Conservation (phyloP, 2,329 filamentous ascomycete species). For the Juglanconis juglandina region DNA sequence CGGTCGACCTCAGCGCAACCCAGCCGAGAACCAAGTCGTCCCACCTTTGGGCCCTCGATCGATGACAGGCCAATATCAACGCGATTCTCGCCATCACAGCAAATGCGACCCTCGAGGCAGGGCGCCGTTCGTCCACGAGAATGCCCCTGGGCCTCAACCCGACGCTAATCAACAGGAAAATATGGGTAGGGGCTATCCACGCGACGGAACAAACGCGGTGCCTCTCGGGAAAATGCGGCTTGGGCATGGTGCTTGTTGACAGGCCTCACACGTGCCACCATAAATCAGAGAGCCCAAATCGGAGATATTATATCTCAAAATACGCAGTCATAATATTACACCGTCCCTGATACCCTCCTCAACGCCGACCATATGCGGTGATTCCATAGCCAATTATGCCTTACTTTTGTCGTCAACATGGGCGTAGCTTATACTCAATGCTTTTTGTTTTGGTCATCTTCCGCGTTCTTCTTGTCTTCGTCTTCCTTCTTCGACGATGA, state of each 20-base stretch:
- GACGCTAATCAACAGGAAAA: too few relatives aligned
- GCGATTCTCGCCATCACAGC: too few relatives aligned
- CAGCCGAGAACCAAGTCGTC: too few relatives aligned
- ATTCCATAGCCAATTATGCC: constrained; percentile 5
- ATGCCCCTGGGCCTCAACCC: too few relatives aligned
- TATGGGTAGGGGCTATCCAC: too few relatives aligned
- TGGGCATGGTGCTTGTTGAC: not conserved
- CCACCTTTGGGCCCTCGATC: too few relatives aligned
- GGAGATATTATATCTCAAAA: not conserved
- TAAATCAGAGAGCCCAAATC: not conserved
- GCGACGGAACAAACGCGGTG: too few relatives aligned
- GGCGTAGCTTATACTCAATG: constrained; percentile 5
- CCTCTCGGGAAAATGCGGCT: not conserved
- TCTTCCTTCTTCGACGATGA: constrained; percentile 9
- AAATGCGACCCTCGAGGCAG: too few relatives aligned
- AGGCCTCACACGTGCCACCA: not conserved
- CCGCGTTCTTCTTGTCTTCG: constrained; percentile 29
- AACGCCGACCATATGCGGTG: constrained; percentile 1
- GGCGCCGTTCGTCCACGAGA: too few relatives aligned
- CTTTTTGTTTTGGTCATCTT: constrained; percentile 20
- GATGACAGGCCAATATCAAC: too few relatives aligned
- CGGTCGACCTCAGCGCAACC: too few relatives aligned
- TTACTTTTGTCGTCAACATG: not conserved
- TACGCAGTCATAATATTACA: constrained; percentile 5
- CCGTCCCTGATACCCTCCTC: not conserved